phyloP scores from a whole-genome alignment of 2,329 filamentous ascomycete species.

The Trichoderma koningiopsis region DNA sequence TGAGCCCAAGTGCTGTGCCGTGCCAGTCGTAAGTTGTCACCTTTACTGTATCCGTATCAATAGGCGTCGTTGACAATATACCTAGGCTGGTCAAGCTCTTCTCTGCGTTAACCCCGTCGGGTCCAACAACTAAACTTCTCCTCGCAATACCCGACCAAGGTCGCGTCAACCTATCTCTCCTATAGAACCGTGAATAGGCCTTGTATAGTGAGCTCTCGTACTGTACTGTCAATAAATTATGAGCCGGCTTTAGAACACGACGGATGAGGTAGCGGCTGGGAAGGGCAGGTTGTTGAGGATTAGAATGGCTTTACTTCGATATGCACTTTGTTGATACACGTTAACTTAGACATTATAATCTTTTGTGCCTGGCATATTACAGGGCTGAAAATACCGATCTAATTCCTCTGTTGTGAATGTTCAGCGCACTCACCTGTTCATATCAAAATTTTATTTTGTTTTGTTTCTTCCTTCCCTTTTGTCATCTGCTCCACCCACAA shows the following conservation, averaged over 20 bases:
- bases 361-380: conserved; percentile 14
- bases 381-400: not conserved
- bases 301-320: conserved; percentile 12
- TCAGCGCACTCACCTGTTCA: not conserved
- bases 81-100: conserved; percentile 21
- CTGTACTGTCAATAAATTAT: conserved; percentile 13
- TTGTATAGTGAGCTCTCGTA: conserved; percentile 13
- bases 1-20: conserved; percentile 20
- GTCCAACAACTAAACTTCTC: not conserved
- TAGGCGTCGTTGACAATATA: not conserved
- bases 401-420: not conserved
- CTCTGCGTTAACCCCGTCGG: conserved; percentile 22
- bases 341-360: conserved; percentile 19
- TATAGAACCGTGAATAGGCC: not conserved
- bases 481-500: not conserved
- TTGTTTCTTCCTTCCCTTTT: not conserved
- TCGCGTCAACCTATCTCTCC: too few relatives aligned
- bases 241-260: not conserved
- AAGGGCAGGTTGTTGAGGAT: not conserved
- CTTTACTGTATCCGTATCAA: not conserved
- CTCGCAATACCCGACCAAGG: not conserved
- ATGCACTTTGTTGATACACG: conserved; percentile 11
- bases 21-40: conserved; percentile 11
- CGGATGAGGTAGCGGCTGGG: not conserved
- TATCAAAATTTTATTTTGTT: too few relatives aligned